These are phyloP conservation scores for Colletotrichum endophyticum DNA, from an alignment of 2,329 filamentous ascomycete species.

Conservation along the genomic window DNA sequence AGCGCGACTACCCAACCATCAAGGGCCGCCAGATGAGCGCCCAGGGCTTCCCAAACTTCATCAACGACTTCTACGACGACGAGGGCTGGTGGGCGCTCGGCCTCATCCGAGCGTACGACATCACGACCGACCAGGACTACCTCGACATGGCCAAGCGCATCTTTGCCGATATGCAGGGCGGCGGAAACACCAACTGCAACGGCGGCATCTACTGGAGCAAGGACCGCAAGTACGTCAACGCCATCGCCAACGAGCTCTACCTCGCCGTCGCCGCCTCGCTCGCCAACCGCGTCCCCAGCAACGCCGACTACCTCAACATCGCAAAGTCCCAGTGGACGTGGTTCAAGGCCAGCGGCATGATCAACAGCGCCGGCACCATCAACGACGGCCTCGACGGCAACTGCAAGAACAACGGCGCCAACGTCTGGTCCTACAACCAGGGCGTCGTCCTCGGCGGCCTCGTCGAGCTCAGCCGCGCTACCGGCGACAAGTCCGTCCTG, in stretches of 20 bases:
- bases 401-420: slow-evolving; percentile 57
- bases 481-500: slow-evolving; percentile 45
- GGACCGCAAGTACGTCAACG: slow-evolving; percentile 53
- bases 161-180: slow-evolving; percentile 61
- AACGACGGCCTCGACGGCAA: slow-evolving; percentile 56
- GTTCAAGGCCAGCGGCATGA: slow-evolving; percentile 56
- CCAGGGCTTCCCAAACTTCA: slow-evolving; percentile 42
- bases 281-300: slow-evolving; percentile 48
- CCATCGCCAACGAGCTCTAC: slow-evolving; percentile 64
- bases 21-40: slow-evolving; percentile 23
- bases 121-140: slow-evolving; percentile 56
- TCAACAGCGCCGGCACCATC: slow-evolving; percentile 54
- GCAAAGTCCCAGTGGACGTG: slow-evolving; percentile 58
- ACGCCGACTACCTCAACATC: slow-evolving; percentile 49
- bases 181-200: slow-evolving; percentile 50
- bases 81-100: slow-evolving; percentile 69
- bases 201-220: slow-evolving; percentile 65
- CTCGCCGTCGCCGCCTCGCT: slow-evolving; percentile 57
- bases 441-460: slow-evolving; percentile 61
- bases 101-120: slow-evolving; percentile 61
- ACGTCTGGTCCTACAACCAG: slow-evolving; percentile 63
- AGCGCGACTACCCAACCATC: slow-evolving; percentile 31
- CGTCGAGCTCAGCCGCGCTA: slow-evolving; percentile 54
- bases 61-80: slow-evolving; percentile 64
- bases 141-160: slow-evolving; percentile 57